A percentile compares a stretch with the other conserved stretches of the same genome.
Evolutionary conservation across 371 early-diverging fungal genomes (phyloP).

Genomic region (Mortierella sp.): DNA sequence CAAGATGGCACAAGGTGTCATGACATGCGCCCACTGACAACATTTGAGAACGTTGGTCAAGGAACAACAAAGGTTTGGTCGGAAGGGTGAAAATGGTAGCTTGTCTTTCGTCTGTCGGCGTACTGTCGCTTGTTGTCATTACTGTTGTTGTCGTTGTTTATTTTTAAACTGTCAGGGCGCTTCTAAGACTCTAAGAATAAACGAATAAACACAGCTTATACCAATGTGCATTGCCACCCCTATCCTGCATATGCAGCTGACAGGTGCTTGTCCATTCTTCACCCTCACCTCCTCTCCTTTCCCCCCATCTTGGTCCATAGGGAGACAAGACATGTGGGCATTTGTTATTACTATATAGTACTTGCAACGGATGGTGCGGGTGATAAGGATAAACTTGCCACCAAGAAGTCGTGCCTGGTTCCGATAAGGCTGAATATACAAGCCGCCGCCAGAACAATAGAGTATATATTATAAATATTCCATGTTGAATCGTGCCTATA

Average conservation of each 20-base stretch:
- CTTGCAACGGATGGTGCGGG: neutral
- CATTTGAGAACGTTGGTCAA: too few relatives aligned
- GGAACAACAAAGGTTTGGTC: neutral
- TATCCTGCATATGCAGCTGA: slow-evolving; percentile 36
- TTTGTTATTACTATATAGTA: neutral
- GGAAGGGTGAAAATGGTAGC: too few relatives aligned
- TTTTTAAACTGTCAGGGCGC: slow-evolving; percentile 1
- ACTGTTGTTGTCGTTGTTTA: neutral
- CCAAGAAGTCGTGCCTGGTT: too few relatives aligned
- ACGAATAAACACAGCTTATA: neutral
- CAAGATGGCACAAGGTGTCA: neutral
- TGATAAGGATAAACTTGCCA: neutral
- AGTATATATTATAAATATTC: too few relatives aligned
- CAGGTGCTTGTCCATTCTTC: slow-evolving; percentile 1
- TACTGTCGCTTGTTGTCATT: neutral
- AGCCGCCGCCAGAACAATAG: too few relatives aligned
- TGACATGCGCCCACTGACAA: neutral
- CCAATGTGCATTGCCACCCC: slow-evolving; percentile 41
- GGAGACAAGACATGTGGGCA: slow-evolving; percentile 2
- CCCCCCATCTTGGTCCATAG: neutral
- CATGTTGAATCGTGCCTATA: too few relatives aligned
- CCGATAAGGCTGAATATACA: too few relatives aligned
- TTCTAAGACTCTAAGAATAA: slow-evolving; percentile 7
- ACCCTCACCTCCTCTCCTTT: neutral
- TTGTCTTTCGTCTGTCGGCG: too few relatives aligned